Conservation (phyloP, 257 asterid genomes). For the Scutellaria baicalensis region DNA sequence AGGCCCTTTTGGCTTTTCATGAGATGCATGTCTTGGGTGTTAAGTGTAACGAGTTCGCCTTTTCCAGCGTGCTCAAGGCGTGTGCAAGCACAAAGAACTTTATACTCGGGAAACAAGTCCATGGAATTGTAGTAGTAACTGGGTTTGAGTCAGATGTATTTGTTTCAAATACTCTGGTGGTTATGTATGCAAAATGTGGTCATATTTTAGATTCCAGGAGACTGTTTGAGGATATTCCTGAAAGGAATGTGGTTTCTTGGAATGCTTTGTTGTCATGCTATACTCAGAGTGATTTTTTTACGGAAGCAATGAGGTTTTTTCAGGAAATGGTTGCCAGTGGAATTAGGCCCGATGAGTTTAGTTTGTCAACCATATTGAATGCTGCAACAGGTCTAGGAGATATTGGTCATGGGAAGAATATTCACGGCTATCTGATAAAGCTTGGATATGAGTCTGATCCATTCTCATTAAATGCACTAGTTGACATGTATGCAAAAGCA, state of each 20-base stretch:
- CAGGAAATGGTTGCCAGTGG: slow-evolving; percentile 53
- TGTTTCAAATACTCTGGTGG: slow-evolving; percentile 61
- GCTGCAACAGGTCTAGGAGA: slow-evolving; percentile 58
- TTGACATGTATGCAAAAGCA: slow-evolving; percentile 69
- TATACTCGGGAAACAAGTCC: slow-evolving; percentile 55
- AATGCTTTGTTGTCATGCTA: slow-evolving; percentile 56
- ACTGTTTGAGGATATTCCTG: slow-evolving; percentile 57
- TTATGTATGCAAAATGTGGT: slow-evolving; percentile 62
- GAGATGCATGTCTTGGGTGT: slow-evolving; percentile 54
- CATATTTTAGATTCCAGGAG: slow-evolving; percentile 43
- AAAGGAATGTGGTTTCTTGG: slow-evolving; percentile 70
- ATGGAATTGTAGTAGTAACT: slow-evolving; percentile 44
- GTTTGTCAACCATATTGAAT: slow-evolving; percentile 59
- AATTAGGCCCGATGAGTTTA: slow-evolving; percentile 59
- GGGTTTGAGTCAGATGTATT: slow-evolving; percentile 63
- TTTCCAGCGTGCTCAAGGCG: slow-evolving; percentile 77
- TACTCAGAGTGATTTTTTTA: slow-evolving; percentile 38
- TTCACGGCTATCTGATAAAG: slow-evolving; percentile 59
- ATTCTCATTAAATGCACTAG: slow-evolving; percentile 62
- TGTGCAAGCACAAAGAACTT: slow-evolving; percentile 36
- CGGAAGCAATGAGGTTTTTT: slow-evolving; percentile 54
- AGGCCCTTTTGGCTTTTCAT: slow-evolving; percentile 48
- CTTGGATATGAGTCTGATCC: slow-evolving; percentile 59
- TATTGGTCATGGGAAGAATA: slow-evolving; percentile 44
- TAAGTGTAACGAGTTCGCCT: slow-evolving; percentile 53